Base-by-base conservation (phyloP, 2,329 filamentous ascomycete species). In the Metarhizium brunneum region DNA sequence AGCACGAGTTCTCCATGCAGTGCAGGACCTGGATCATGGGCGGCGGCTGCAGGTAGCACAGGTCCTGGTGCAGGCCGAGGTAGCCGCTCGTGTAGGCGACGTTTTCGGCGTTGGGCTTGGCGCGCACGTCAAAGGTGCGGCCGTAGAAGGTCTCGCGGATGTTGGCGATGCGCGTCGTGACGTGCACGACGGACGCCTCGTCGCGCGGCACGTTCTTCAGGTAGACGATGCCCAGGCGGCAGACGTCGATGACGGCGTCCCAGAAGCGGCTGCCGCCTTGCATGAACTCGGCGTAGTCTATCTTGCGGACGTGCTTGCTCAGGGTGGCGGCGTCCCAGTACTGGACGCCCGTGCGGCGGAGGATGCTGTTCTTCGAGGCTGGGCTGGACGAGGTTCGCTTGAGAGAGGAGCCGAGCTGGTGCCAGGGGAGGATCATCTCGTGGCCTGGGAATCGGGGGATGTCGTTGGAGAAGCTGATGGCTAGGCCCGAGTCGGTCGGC, bases 141-240 rank as follows among this genome's bases (percentile, higher is more conserved):
- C 94, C 94, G 69, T 97, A 97, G 67, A 97, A 94, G 7, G 92
- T 94, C 63, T 90, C 85, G 65, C 90, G 87, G 30, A 96, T 73
- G 38, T 82, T 82, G 1, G 91, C 92, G 57, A 97, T 88, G 53
- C 85, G 82, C 4, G 77, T 76, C 2, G 85, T 87, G 56, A 97
- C 83, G 25, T 76, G 72, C 43, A 82, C 78, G 4, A 96, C 86
- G 4, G 84, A 79, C 1, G 77, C 70, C 58, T 87, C 81, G 16
- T 81, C 79, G 10, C 84, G 75, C 0, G 92, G 92, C 6, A 96
- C 86, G 58, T 83, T 80, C 51, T 80, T 82, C 32, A 97, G 70
- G 68, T 95, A 90, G 16, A 96, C 73, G 0, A 97, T 73, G 0
- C 94, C 94, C 52, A 85, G 79, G 36, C 73, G 73, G 40, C 80